A percentile compares a stretch with the other conserved stretches of the same genome.
phyloP scores from a whole-genome alignment of 1,139 yeast genomes.

The Yamadazyma sp. region DNA sequence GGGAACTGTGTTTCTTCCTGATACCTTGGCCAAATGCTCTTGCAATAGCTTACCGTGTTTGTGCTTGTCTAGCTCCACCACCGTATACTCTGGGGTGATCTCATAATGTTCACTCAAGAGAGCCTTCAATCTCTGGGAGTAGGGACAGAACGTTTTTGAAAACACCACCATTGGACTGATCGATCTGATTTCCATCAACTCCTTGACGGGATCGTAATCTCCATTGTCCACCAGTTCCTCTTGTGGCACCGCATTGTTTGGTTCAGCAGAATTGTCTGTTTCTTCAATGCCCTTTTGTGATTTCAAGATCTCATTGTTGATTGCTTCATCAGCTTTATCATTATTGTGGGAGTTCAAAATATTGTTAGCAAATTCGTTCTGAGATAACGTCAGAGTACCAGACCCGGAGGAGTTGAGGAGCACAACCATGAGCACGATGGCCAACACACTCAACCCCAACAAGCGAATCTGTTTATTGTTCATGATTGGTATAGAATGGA shows the following conservation, averaged over 20 bases:
- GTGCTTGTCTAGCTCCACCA: constrained; percentile 84
- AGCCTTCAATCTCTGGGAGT: constrained; percentile 66
- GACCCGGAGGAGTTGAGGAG: constrained; percentile 14
- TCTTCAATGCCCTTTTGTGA: constrained; percentile 14
- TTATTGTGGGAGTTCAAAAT: constrained; percentile 35
- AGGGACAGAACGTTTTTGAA: constrained; percentile 75
- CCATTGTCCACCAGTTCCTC: constrained; percentile 6
- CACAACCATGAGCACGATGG: constrained; percentile 16
- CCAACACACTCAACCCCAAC: constrained; percentile 18
- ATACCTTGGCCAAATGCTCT: constrained; percentile 51
- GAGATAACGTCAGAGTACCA: constrained; percentile 3
- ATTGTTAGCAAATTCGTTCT: constrained; percentile 10
- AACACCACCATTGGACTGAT: constrained; percentile 71
- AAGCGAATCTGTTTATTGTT: constrained; percentile 20
- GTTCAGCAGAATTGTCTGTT: background rate
- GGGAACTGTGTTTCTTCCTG: constrained; percentile 73
- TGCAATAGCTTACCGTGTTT: constrained; percentile 64
- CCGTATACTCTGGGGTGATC: constrained; percentile 67
- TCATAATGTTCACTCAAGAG: constrained; percentile 63
- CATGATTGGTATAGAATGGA: constrained; percentile 4
- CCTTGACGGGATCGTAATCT: constrained; percentile 60
- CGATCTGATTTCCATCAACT: constrained; percentile 55
- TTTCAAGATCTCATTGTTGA: constrained; percentile 39
- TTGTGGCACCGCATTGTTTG: constrained; percentile 5
- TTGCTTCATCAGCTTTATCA: constrained; percentile 40